Percentiles rank a stretch among this genome's conserved stretches.
Evolutionary conservation across 768 basidiomycete species (phyloP).

Genomic region (Serpula lacrymans): DNA sequence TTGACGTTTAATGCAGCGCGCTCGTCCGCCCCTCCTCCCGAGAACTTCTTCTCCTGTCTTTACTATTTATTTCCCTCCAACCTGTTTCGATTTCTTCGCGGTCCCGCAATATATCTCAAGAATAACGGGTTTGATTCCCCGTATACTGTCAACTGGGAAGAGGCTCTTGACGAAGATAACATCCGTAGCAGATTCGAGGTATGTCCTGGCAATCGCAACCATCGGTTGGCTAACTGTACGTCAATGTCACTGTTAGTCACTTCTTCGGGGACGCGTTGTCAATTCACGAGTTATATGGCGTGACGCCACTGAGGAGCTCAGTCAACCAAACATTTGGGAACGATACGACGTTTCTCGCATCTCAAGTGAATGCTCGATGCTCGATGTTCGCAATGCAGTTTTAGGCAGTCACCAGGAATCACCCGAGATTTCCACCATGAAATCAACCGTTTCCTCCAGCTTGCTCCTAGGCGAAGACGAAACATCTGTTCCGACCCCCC

Average conservation of each 20-base stretch:
- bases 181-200: conserved; percentile 76
- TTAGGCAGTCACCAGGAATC: conserved; percentile 36
- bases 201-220: conserved; percentile 12
- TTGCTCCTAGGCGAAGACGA: conserved; percentile 17
- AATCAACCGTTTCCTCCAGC: conserved; percentile 1
- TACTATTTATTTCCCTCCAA: conserved; percentile 94
- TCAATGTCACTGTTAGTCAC: conserved; percentile 37
- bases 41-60: conserved; percentile 69
- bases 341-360: conserved; percentile 60
- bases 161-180: conserved; percentile 62
- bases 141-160: conserved; percentile 69
- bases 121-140: conserved; percentile 50
- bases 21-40: conserved; percentile 56
- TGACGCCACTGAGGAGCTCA: conserved; percentile 61
- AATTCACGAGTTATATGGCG: conserved; percentile 72
- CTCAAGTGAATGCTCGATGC: conserved; percentile 64
- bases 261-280: conserved; percentile 69
- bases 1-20: conserved; percentile 50
- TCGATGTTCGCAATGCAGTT: conserved; percentile 56
- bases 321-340: conserved; percentile 63
- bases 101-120: conserved; percentile 61
- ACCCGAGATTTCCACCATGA: conserved; percentile 6
- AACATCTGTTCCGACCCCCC: conserved; percentile 24
- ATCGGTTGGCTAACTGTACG: conserved; percentile 7
- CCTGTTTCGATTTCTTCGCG: conserved; percentile 72